These are phyloP conservation scores for Colletotrichum theobromicola DNA, from an alignment of 2,329 filamentous ascomycete genomes.

Conservation along the genomic window DNA sequence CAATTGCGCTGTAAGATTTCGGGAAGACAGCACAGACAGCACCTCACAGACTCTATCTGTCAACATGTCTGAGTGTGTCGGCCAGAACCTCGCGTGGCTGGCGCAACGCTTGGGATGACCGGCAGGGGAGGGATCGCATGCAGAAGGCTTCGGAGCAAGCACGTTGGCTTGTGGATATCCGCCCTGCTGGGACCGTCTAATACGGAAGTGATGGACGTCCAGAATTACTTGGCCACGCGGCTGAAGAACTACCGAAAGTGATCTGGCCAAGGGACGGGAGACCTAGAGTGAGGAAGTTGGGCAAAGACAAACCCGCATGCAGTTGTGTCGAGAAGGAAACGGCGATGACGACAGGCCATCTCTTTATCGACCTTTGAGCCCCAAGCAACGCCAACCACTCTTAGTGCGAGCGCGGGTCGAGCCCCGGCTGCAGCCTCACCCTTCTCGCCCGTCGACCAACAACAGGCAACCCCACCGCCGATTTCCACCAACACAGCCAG, in stretches of 20 bases:
- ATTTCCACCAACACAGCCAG: not conserved
- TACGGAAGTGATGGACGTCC: not conserved
- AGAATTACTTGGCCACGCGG: not conserved
- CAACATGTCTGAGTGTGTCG: not conserved
- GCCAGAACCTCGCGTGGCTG: slow-evolving; percentile 7
- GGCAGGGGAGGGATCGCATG: not conserved
- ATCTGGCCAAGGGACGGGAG: slow-evolving; percentile 3
- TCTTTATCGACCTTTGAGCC: slow-evolving; percentile 14
- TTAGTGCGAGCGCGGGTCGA: slow-evolving; percentile 1
- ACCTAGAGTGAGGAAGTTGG: not conserved
- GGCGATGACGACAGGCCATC: not conserved
- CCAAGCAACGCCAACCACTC: not conserved
- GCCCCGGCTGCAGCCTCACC: not conserved
- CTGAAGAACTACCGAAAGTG: not conserved
- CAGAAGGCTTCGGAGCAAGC: not conserved
- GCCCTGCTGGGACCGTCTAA: not conserved
- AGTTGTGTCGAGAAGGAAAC: not conserved
- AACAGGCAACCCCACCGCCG: not conserved
- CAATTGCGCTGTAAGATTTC: not conserved
- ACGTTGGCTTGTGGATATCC: not conserved
- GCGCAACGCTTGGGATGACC: not conserved
- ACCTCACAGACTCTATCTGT: not conserved
- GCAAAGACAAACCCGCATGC: not conserved
- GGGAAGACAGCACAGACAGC: not conserved
- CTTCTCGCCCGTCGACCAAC: not conserved